phyloP scores from a whole-genome alignment of 2,329 filamentous ascomycete genomes.

The Paraconiothyrium sp. region DNA sequence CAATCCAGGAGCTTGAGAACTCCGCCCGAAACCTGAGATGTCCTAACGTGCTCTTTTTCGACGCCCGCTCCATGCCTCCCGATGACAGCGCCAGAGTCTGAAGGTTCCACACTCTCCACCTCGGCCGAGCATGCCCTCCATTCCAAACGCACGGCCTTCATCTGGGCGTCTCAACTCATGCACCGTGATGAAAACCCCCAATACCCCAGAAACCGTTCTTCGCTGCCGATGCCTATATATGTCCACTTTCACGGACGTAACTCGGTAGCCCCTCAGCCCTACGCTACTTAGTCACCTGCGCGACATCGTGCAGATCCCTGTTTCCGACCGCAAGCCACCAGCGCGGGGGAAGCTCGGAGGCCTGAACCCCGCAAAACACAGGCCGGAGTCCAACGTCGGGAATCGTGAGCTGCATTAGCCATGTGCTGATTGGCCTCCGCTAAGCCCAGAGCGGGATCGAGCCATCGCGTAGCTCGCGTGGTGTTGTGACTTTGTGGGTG shows the following conservation, averaged over 20 bases:
- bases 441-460: background rate
- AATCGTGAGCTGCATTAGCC: constrained; percentile 6
- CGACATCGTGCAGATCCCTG: background rate
- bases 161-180: background rate
- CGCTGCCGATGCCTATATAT: background rate
- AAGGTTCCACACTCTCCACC: background rate
- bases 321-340: constrained; percentile 3
- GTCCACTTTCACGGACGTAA: constrained; percentile 15
- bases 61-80: too few species aligned
- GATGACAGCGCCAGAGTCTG: background rate
- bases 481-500: background rate
- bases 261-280: constrained; percentile 3
- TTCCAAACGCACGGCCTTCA: background rate
- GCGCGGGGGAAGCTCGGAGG: constrained; percentile 8
- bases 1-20: too few species aligned
- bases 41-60: too few species aligned
- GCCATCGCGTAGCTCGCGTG: too few species aligned
- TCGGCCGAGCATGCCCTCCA: background rate
- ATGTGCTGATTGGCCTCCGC: constrained; percentile 7
- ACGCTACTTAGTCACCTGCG: background rate
- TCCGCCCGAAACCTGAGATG: too few species aligned
- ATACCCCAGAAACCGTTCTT: background rate
- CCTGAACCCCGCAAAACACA: background rate
- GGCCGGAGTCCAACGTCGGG: constrained; percentile 16
- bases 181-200: background rate